These are phyloP conservation scores for Solanum hybrid DNA, from an alignment of 305 asterid species.

Conservation along the genomic window DNA sequence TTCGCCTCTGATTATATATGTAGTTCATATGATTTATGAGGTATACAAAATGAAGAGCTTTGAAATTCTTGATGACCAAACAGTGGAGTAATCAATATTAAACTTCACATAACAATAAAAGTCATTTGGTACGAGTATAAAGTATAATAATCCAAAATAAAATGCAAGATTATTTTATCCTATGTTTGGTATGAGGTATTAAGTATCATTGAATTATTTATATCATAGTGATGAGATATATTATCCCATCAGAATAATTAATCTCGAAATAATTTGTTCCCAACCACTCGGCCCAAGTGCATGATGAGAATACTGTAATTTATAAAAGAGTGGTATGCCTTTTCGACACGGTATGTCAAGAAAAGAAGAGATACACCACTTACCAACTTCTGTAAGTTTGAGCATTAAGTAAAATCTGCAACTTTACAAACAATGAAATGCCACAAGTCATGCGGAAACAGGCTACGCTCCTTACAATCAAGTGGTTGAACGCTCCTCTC, in stretches of 20 bases:
- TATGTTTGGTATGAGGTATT: too few species aligned
- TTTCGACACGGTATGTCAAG: background rate
- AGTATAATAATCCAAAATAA: background rate
- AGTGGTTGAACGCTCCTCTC: background rate
- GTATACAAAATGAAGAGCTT: background rate
- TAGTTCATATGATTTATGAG: background rate
- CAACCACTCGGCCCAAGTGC: background rate
- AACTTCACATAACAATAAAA: background rate
- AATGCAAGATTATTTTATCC: background rate
- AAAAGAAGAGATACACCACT: background rate
- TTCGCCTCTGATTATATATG: fast-evolving
- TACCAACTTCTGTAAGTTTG: background rate
- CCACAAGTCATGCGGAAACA: background rate
- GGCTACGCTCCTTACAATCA: background rate
- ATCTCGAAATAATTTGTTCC: background rate
- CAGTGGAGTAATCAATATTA: background rate
- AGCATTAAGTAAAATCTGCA: background rate
- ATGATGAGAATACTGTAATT: background rate
- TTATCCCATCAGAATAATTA: background rate
- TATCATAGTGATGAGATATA: background rate
- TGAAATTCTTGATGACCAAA: background rate
- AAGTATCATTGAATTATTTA: too few species aligned
- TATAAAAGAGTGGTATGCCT: background rate
- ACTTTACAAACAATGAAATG: background rate
- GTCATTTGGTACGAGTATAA: too few species aligned